A percentile compares a stretch with the other conserved stretches of the same genome.
Evolutionary conservation across 2,329 filamentous ascomycete species (phyloP).

Genomic region (Penicillium crustosum): DNA sequence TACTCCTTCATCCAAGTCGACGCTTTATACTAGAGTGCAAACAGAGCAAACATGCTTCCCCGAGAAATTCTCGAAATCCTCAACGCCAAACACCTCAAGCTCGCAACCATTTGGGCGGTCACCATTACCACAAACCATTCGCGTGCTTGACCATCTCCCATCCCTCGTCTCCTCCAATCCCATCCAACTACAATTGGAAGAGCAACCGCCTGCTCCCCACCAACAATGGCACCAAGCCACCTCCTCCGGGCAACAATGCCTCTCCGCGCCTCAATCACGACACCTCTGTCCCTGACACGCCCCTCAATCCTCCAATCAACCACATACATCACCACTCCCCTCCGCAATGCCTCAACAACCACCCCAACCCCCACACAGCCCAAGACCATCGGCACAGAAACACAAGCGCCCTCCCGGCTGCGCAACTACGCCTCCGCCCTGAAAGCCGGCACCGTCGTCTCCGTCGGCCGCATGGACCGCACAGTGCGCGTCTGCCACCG

Average conservation of each 20-base stretch:
- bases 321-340: slow-evolving; percentile 16
- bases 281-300: slow-evolving; percentile 27
- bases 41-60: slow-evolving; percentile 25
- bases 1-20: background rate
- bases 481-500: slow-evolving; percentile 41
- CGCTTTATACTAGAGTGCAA: slow-evolving; percentile 23
- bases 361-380: slow-evolving; percentile 5
- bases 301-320: slow-evolving; percentile 23
- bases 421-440: slow-evolving; percentile 38
- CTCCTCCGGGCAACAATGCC: slow-evolving; percentile 35
- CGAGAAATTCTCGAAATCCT: slow-evolving; percentile 34
- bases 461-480: slow-evolving; percentile 44
- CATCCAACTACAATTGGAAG: background rate
- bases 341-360: slow-evolving; percentile 23
- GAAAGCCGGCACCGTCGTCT: slow-evolving; percentile 43
- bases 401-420: slow-evolving; percentile 30
- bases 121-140: slow-evolving; percentile 3
- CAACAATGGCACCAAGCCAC: slow-evolving; percentile 32
- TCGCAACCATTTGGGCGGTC: slow-evolving; percentile 5
- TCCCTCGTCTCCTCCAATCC: background rate
- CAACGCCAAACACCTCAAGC: slow-evolving; percentile 14
- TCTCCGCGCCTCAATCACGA: slow-evolving; percentile 29
- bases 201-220: background rate
- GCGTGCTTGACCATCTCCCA: background rate
- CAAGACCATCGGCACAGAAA: slow-evolving; percentile 14